Base-by-base conservation (phyloP, 2,329 filamentous ascomycete species). In the Aspergillus chevalieri region DNA sequence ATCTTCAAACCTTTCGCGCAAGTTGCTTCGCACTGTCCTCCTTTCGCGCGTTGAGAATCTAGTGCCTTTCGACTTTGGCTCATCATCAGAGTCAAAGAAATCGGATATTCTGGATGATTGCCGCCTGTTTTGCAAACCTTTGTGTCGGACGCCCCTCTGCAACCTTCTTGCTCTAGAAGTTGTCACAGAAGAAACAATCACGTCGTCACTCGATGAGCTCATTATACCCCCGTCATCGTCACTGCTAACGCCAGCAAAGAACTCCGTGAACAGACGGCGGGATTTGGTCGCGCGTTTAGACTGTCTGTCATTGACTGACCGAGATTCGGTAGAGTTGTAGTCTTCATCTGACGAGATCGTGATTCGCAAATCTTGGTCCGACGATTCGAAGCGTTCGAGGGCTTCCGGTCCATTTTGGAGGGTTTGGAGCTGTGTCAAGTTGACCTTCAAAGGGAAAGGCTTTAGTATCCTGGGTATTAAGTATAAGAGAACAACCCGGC, bases 1-100 rank as follows among this genome's bases (percentile, higher is more conserved):
- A 39, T 68, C 61, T 50, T 71, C 66, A 30, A 59, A 47, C 42
- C 61, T 52, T 47, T 81, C 78, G 47, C 63, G 68, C 65, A 81
- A 71, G 48, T 63, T 77, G 39, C 61, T 68, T 19, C 60, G 58
- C 6, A 60, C 45, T 3, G 52, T 47, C 19, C 57, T 62, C 21
- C 63, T 59, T 1, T 59, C 54, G 26, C 70, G 59, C 10, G 58
- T 63, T 5, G 70, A 73, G 28, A 52, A 56, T 8, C 69, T 62
- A 7, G 57, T 62, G 12, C 52, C 58, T 28, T 22, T 52, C 2
- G 47, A 50, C 3, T 43, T 48, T 50, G 41, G 43, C 34, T 41
- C 5, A 34, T 48, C 47, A 34, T 57, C 52, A n/a, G 52, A 52
- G 4, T 54, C 57, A 41, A 38, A 44, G 21, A 52, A 44, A n/a